Percentiles rank a stretch among this genome's conserved stretches.
These are phyloP conservation scores for Ogataea glucozyma DNA, from an alignment of 805 yeast species.

Conservation along the genomic window DNA sequence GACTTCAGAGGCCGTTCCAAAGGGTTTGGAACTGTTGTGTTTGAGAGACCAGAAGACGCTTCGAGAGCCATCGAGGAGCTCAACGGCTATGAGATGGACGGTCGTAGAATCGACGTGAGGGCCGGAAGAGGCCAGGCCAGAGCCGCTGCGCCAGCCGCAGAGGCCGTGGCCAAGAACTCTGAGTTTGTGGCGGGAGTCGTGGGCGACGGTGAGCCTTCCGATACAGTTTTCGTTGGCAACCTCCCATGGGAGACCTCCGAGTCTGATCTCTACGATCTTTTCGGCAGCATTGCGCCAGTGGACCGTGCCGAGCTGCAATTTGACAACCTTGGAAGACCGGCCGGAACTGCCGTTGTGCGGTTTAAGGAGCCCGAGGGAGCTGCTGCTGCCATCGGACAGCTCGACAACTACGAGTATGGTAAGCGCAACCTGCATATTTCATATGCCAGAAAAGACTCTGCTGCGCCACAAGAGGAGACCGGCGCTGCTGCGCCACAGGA, in stretches of 20 bases:
- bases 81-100: constrained; percentile 70
- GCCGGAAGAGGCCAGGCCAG: constrained; percentile 50
- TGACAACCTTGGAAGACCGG: constrained; percentile 61
- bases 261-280: constrained; percentile 80
- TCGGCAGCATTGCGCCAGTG: constrained; percentile 80
- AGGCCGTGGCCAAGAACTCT: constrained; percentile 39
- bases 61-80: constrained; percentile 65
- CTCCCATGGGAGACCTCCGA: constrained; percentile 89
- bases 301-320: constrained; percentile 73
- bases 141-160: constrained; percentile 23
- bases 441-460: constrained; percentile 50
- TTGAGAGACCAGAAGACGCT: constrained; percentile 66
- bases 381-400: constrained; percentile 68
- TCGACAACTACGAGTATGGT: constrained; percentile 83
- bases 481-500: neutral
- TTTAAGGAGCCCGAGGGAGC: constrained; percentile 69
- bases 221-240: constrained; percentile 67
- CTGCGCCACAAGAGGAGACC: neutral
- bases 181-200: constrained; percentile 67
- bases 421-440: constrained; percentile 69
- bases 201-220: constrained; percentile 62
- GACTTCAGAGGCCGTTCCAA: constrained; percentile 73
- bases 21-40: constrained; percentile 84
- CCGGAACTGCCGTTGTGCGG: constrained; percentile 85
- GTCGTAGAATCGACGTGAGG: constrained; percentile 78